A percentile compares a stretch with the other conserved stretches of the same genome.
phyloP scores from a whole-genome alignment of 768 basidiomycete genomes.

The Pulveroboletus sp. region DNA sequence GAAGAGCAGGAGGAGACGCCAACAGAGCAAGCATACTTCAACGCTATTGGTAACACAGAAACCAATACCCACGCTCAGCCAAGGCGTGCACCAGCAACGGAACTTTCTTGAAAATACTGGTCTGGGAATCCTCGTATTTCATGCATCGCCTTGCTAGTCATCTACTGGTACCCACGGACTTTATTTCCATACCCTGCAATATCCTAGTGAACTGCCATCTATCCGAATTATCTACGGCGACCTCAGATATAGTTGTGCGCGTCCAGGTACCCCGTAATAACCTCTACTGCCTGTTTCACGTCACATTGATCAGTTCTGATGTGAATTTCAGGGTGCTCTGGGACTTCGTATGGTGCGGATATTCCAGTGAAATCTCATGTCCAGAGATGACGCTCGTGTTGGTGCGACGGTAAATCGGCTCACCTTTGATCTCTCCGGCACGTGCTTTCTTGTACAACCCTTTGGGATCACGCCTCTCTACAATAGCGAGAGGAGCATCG shows the following conservation, averaged over 20 bases:
- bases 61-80: slow-evolving; percentile 5
- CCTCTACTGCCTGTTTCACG: slow-evolving; percentile 71
- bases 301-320: slow-evolving; percentile 81
- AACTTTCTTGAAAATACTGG: slow-evolving; percentile 15
- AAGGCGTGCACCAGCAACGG: slow-evolving; percentile 11
- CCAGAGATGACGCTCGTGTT: slow-evolving; percentile 4
- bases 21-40: slow-evolving; percentile 19
- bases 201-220: slow-evolving; percentile 11
- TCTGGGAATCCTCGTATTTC: slow-evolving; percentile 3
- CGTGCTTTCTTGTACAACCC: slow-evolving; percentile 96
- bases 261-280: slow-evolving; percentile 75
- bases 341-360: slow-evolving; percentile 94
- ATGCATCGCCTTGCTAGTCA: slow-evolving; percentile 12
- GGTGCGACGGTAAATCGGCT: slow-evolving; percentile 7
- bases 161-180: slow-evolving; percentile 15
- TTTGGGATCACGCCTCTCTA: slow-evolving; percentile 93
- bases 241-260: slow-evolving; percentile 53
- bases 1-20: slow-evolving; percentile 55
- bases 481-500: slow-evolving; percentile 84
- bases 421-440: slow-evolving; percentile 93
- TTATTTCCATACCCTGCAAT: slow-evolving; percentile 9
- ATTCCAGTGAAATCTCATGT: slow-evolving; percentile 94
- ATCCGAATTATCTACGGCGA: slow-evolving; percentile 15
- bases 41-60: slow-evolving; percentile 5
- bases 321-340: slow-evolving; percentile 81